Evolutionary conservation across 2,329 filamentous ascomycete species (phyloP).

Genomic region (Colletotrichum melonis): DNA sequence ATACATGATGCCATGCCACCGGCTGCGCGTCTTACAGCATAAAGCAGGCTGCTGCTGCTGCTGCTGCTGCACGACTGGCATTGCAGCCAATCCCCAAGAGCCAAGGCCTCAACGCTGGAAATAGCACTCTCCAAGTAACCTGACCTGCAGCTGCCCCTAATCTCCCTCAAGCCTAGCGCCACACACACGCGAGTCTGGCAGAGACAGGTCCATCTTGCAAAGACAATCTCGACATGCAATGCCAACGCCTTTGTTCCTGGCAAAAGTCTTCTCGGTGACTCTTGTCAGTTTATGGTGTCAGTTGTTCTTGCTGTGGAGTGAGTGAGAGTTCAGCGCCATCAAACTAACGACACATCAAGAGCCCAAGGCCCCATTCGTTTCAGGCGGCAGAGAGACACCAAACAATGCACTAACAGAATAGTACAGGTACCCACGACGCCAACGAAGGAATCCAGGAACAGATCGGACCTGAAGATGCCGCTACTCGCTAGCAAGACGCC

Average conservation of each 20-base stretch:
- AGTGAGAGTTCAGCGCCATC: neutral
- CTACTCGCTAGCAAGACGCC: conserved; percentile 9
- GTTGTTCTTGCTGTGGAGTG: neutral
- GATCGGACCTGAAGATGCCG: neutral
- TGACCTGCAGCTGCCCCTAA: conserved; percentile 24
- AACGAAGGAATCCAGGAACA: conserved; percentile 20
- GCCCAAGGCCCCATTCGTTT: neutral
- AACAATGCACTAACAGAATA: neutral
- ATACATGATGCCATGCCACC: conserved; percentile 15
- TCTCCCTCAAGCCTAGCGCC: neutral
- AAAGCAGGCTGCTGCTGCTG: neutral
- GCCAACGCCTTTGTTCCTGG: neutral
- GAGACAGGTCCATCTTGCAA: neutral
- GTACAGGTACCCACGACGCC: neutral
- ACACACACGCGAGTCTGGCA: neutral
- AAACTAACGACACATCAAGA: neutral
- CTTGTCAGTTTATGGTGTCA: neutral
- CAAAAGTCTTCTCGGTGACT: too few species aligned
- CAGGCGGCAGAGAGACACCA: neutral
- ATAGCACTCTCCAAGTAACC: conserved; percentile 13
- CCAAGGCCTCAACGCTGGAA: neutral
- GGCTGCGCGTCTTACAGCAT: neutral
- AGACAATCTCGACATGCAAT: neutral
- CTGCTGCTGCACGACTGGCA: neutral
- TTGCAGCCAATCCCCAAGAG: neutral